Conservation (phyloP, 306 rosid species). For the Cicer arietinum region DNA sequence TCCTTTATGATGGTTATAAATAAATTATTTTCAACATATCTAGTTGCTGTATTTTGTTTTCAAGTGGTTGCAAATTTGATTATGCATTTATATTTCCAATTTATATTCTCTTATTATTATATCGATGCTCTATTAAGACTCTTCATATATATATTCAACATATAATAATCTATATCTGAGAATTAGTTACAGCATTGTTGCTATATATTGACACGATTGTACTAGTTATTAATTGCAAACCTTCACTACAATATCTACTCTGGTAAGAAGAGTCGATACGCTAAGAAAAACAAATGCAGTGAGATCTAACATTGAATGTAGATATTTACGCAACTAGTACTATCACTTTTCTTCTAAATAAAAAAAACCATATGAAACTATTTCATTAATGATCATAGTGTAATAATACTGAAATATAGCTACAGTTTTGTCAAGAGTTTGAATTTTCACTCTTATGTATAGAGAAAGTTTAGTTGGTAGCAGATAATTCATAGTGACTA, state of each 20-base stretch:
- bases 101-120: background rate
- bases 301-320: no score
- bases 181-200: conserved; percentile 2
- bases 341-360: no score
- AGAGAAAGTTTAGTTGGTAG: no score
- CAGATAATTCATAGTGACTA: no score
- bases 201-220: background rate
- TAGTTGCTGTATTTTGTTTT: background rate
- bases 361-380: no score
- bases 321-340: no score
- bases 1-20: background rate
- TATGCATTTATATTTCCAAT: background rate
- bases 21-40: background rate
- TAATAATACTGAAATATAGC: no score
- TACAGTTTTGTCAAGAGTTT: no score
- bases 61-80: background rate
- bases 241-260: background rate
- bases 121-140: background rate
- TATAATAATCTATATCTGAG: background rate
- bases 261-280: no score
- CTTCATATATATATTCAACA: background rate
- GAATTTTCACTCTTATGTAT: no score
- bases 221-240: conserved; percentile 7
- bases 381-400: no score
- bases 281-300: no score